These are phyloP conservation scores for Paramecium sexaurelia DNA, from an alignment of 73 alveolate genomes.

Conservation along the genomic window DNA sequence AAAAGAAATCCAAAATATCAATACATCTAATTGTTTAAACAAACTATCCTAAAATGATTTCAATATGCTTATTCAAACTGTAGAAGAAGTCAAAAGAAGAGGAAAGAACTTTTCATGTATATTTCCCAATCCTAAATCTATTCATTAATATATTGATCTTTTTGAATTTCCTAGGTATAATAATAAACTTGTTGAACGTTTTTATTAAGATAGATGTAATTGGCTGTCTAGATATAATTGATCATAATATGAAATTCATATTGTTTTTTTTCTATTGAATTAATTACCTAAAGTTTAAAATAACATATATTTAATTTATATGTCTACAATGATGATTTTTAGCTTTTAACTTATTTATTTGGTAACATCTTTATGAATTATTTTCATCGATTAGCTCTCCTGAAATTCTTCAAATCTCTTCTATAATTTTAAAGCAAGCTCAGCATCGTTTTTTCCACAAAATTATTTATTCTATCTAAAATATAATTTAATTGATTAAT, in stretches of 20 bases:
- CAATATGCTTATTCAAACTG: slow-evolving; percentile 48
- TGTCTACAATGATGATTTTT: not conserved
- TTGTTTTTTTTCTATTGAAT: not conserved
- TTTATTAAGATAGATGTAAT: slow-evolving; percentile 10
- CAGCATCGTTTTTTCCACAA: not conserved
- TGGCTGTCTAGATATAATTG: slow-evolving; percentile 30
- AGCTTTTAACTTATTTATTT: slow-evolving; percentile 26
- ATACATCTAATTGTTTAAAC: slow-evolving; percentile 27
- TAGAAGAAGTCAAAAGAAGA: slow-evolving; percentile 55
- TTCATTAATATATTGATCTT: slow-evolving; percentile 38
- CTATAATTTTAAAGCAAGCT: not conserved
- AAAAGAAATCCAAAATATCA: slow-evolving; percentile 44
- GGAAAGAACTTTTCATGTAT: slow-evolving; percentile 56
- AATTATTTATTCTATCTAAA: not conserved
- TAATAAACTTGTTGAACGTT: slow-evolving; percentile 42
- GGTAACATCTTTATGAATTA: slow-evolving; percentile 44
- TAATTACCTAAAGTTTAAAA: not conserved
- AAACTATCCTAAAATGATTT: slow-evolving; percentile 16
- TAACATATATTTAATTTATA: not conserved
- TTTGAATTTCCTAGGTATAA: slow-evolving; percentile 66
- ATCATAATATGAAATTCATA: not conserved
- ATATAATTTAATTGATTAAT: not conserved
- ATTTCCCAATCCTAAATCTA: slow-evolving; percentile 56
- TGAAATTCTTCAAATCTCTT: slow-evolving; percentile 41
- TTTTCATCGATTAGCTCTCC: slow-evolving; percentile 54